Base-by-base conservation (phyloP, 768 basidiomycete species). In the Psilocybe tampanensis region DNA sequence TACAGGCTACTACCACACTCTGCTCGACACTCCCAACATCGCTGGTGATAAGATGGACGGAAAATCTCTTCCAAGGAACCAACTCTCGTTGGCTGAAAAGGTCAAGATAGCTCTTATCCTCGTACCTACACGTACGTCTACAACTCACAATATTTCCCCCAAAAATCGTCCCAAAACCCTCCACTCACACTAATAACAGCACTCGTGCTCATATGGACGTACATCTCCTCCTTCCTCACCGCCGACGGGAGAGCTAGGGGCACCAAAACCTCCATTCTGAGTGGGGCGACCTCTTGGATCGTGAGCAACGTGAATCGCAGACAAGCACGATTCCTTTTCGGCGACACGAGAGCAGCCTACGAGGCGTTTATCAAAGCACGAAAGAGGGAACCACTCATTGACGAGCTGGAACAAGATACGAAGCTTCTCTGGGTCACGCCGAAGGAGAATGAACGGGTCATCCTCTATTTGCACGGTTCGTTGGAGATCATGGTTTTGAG, bases 331-430 rank as follows among this genome's bases (percentile, higher is more conserved):
- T 48, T 47, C 22, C 52, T 64, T 17, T 61, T 64, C 23, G 64
- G 65, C 1, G 59, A 66, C 15, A 65, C 66, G 8, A 36, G 51
- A 45, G 52, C 26, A 8, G 57, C 47, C 12, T 71, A 70, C 55
- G 9, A 60, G 23, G 23, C 48, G 11, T 69, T 61, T 52, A 42
- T 56, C 9, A 63, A 63, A 50, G 43, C 51, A 23, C 54, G 53
- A 29, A 56, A 66, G 29, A 41, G 66, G 26, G 39, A 58, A 13
- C 54, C 44, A 9, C 52, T 59, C 4, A 53, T 70, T 12, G 70
- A 73, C 17, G 67, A 63, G 36, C 44, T 64, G 17, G 60, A 47
- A 15, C 54, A 55, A 9, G 59, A 55, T 26, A 49, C 62, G 2
- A 55, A 42, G 39, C 32, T 63, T 17, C 42, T 64, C 12, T 64